Conservation (phyloP, 2,329 filamentous ascomycete species). For the Neophaeococcomyces mojaviensis region DNA sequence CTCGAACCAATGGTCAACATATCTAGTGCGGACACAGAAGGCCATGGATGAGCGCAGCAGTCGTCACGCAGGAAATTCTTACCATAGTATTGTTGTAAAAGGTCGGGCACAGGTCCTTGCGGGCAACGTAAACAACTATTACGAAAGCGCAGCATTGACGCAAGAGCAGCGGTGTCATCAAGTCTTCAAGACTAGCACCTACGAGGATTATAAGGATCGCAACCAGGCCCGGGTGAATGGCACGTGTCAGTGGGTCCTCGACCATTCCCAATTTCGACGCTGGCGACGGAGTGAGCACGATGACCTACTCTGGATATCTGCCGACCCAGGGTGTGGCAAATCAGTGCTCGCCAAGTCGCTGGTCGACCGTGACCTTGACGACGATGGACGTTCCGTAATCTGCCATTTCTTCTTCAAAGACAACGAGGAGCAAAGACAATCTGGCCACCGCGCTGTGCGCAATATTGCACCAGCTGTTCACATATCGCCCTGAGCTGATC, state of each 20-base stretch:
- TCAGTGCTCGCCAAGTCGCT: conserved; percentile 31
- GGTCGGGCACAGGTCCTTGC: not conserved
- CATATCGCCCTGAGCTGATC: conserved; percentile 21
- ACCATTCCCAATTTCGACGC: conserved; percentile 23
- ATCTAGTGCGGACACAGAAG: too few species aligned
- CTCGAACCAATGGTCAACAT: too few species aligned
- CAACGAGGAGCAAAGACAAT: conserved; percentile 33
- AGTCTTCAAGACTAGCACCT: conserved; percentile 23
- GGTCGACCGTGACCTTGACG: conserved; percentile 25
- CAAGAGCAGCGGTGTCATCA: conserved; percentile 20
- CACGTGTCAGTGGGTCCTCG: conserved; percentile 31
- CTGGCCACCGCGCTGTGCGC: conserved; percentile 27
- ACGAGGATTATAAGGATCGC: conserved; percentile 28
- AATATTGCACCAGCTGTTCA: conserved; percentile 33
- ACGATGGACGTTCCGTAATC: conserved; percentile 12
- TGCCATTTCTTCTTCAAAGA: conserved; percentile 36
- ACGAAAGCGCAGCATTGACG: not conserved
- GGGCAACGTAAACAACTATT: not conserved
- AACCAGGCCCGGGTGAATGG: conserved; percentile 25
- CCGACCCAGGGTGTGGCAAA: conserved; percentile 35
- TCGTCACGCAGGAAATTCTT: not conserved
- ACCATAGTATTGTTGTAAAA: not conserved
- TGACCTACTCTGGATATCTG: conserved; percentile 33
- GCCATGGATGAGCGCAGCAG: too few species aligned
- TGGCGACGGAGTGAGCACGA: conserved; percentile 23